These are phyloP conservation scores for Spiromyces aspiralis DNA, from an alignment of 371 early-diverging fungal species.

Conservation along the genomic window DNA sequence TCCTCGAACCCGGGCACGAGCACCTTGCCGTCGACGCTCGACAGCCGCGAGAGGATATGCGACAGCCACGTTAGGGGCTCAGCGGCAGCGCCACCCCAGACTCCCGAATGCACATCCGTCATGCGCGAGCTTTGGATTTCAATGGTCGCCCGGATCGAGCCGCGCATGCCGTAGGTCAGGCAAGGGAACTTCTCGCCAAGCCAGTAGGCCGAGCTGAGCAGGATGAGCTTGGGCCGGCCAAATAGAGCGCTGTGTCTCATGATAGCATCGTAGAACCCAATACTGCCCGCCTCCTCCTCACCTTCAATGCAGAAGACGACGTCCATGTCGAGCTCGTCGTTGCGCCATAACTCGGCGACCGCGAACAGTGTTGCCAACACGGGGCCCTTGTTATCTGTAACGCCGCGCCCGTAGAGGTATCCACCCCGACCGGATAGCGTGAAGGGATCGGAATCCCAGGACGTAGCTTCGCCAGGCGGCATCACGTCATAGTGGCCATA, in stretches of 20 bases:
- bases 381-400: slow-evolving; percentile 72
- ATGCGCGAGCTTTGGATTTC: slow-evolving; percentile 35
- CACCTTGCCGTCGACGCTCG: slow-evolving; percentile 37
- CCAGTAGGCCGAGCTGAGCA: slow-evolving; percentile 56
- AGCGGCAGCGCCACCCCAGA: slow-evolving; percentile 67
- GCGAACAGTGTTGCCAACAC: slow-evolving; percentile 62
- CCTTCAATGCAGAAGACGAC: slow-evolving; percentile 70
- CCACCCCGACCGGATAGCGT: slow-evolving; percentile 43
- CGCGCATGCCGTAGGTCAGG: slow-evolving; percentile 51
- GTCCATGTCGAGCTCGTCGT: slow-evolving; percentile 42
- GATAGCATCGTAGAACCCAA: slow-evolving; percentile 48
- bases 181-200: slow-evolving; percentile 49
- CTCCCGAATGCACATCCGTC: slow-evolving; percentile 64
- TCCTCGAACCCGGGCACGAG: slow-evolving; percentile 44
- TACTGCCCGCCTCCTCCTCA: slow-evolving; percentile 66
- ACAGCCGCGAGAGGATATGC: slow-evolving; percentile 40
- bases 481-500: slow-evolving; percentile 83
- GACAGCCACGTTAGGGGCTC: slow-evolving; percentile 63
- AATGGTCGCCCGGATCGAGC: slow-evolving; percentile 55
- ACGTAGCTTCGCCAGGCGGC: slow-evolving; percentile 36
- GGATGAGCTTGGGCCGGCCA: slow-evolving; percentile 47
- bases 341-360: slow-evolving; percentile 44
- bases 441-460: slow-evolving; percentile 43
- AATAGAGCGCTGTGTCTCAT: slow-evolving; percentile 31
- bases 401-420: slow-evolving; percentile 63